Evolutionary conservation across 768 basidiomycete species (phyloP), one percentile per base, ranked within the genome.

Genomic region (Suillus bovinus): DNA sequence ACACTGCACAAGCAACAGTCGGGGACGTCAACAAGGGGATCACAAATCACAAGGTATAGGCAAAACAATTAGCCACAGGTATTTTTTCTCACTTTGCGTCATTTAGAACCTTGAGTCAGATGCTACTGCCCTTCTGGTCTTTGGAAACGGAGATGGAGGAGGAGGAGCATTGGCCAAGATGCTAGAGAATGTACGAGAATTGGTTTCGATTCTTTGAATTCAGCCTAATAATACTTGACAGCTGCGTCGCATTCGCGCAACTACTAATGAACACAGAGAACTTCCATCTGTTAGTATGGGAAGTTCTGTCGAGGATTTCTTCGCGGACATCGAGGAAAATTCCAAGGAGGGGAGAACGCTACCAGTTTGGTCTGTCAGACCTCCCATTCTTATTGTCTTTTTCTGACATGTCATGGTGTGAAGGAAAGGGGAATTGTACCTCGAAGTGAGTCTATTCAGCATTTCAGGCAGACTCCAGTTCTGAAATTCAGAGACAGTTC

Each of bases 101-200:
- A 36, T 50, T 34, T 63, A 94, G 92, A 94, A 90, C 68, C 77
- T 94, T 9, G 93, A 94, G 76, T 94, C 93, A 0, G 86, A 84
- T 1, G 85, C 86, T 61, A 81, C 86, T 17, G 85, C 93, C 0
- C 81, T 97, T 17, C 84, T 96, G 2, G 93, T 97, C 0, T 99
- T 97, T 67, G 97, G 97, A 16, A 99, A 99, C 71, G 97, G 97
- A 10, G 97, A 99, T 70, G 97, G 97, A 1, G 91, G 91, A 71
- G 92, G 93, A 60, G 93, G 93, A 4, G 93, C 93, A 10, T 77
- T 94, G 20, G 79, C 87, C 0, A 89, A 87, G 74, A 99, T 99
- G 97, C 79, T 99, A 44, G 97, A 99, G 78, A 98, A 91, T 68
- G 93, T 93, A 59, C 58, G 84, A 59, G 1, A 47, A 54, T 50